These are phyloP conservation scores for Rhizodiscina lignyota DNA, from an alignment of 495 filamentous ascomycete species.

Conservation along the genomic window DNA sequence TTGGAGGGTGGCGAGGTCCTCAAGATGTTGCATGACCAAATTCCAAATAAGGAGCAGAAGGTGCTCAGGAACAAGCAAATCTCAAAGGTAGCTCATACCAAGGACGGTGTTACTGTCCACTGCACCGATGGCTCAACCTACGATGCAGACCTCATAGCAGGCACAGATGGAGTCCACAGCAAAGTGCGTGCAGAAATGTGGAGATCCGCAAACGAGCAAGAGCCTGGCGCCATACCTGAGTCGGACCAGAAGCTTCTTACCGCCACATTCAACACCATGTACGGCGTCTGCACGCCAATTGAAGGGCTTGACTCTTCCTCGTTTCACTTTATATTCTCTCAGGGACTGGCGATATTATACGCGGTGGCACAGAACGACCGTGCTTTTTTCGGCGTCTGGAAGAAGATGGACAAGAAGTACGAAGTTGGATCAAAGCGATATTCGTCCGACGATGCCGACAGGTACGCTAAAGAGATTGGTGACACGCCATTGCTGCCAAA, in stretches of 20 bases:
- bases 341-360: too few species aligned
- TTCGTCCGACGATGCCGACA: neutral
- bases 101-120: neutral
- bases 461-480: neutral
- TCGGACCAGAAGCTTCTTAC: too few species aligned
- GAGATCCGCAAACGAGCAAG: neutral
- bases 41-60: neutral
- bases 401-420: neutral
- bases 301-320: too few species aligned
- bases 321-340: too few species aligned
- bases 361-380: too few species aligned
- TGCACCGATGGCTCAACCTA: neutral
- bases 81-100: neutral
- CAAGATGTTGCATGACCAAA: too few species aligned
- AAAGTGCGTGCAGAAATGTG: conserved; percentile 1
- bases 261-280: too few species aligned
- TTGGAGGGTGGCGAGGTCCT: too few species aligned
- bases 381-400: neutral
- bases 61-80: neutral
- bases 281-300: too few species aligned
- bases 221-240: too few species aligned
- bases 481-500: neutral
- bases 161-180: conserved; percentile 3
- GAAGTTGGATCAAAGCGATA: neutral
- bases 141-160: neutral